These are phyloP conservation scores for Ogataea trehalophila DNA, from an alignment of 805 yeast species.

Conservation along the genomic window DNA sequence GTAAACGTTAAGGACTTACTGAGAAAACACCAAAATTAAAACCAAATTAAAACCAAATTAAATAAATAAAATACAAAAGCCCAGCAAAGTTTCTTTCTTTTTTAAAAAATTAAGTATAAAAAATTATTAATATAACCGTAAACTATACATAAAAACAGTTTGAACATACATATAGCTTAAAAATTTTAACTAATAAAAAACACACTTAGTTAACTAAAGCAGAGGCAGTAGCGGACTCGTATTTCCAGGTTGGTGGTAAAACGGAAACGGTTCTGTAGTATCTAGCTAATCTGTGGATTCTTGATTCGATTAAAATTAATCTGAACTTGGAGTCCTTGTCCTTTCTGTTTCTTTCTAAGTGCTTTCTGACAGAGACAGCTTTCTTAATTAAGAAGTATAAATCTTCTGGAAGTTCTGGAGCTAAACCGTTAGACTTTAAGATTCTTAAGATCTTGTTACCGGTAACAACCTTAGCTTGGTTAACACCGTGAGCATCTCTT, in stretches of 20 bases:
- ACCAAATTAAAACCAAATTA: not conserved
- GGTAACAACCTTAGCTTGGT: constrained; percentile 94
- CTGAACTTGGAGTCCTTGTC: constrained; percentile 99
- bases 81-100: too few species aligned
- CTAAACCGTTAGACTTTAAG: constrained; percentile 98
- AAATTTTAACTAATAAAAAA: constrained; percentile 9
- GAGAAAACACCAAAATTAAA: not conserved
- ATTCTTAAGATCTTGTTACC: constrained; percentile 99
- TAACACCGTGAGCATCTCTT: constrained; percentile 99
- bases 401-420: constrained; percentile 99
- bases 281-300: constrained; percentile 99
- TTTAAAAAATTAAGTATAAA: not conserved
- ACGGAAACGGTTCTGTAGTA: constrained; percentile 99
- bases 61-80: constrained; percentile 2
- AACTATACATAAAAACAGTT: constrained; percentile 13
- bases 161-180: constrained; percentile 7
- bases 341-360: constrained; percentile 99
- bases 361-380: constrained; percentile 99
- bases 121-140: not conserved
- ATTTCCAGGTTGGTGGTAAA: constrained; percentile 99
- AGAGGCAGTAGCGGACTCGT: constrained; percentile 99
- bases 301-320: constrained; percentile 98
- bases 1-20: too few species aligned
- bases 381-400: constrained; percentile 98
- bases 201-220: constrained; percentile 90